Percentiles rank a stretch among this genome's conserved stretches.
Conservation (phyloP, 345 rosid species). For the Lepidium sativum region DNA sequence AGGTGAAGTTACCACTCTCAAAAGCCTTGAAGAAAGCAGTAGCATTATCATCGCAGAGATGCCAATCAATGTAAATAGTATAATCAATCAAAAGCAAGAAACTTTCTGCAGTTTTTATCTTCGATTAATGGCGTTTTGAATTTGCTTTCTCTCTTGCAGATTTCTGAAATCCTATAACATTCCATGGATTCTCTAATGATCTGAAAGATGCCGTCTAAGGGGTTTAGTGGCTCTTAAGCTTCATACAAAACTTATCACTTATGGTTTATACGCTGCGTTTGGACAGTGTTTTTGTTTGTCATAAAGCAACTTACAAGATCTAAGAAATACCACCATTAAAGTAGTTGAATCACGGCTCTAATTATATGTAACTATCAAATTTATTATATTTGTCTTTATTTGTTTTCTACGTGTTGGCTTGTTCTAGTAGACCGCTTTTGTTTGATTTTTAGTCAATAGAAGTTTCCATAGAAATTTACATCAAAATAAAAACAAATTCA, state of each 20-base stretch:
- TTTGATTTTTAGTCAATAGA: neutral
- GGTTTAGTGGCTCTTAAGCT: neutral
- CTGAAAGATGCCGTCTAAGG: neutral
- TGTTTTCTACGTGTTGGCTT: neutral
- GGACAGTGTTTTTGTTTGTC: neutral
- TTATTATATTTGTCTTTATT: neutral
- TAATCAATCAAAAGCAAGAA: neutral
- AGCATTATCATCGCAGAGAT: conserved; percentile 65
- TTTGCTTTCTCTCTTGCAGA: conserved; percentile 38
- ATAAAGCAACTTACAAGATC: neutral
- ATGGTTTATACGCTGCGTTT: conserved; percentile 2
- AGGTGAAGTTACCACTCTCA: conserved; percentile 78
- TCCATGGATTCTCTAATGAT: neutral
- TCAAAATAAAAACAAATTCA: neutral
- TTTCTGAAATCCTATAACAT: conserved; percentile 71
- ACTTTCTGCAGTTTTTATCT: neutral
- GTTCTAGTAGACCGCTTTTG: neutral
- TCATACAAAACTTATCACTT: neutral
- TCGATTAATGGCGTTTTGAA: conserved; percentile 2
- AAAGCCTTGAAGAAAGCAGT: conserved; percentile 69
- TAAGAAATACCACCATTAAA: neutral
- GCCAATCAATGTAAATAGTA: conserved; percentile 67
- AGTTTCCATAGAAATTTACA: neutral
- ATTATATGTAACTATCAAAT: neutral
- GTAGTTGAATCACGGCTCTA: neutral